phyloP scores from a whole-genome alignment of 2,329 filamentous ascomycete species.

The Colletotrichum kahawae region DNA sequence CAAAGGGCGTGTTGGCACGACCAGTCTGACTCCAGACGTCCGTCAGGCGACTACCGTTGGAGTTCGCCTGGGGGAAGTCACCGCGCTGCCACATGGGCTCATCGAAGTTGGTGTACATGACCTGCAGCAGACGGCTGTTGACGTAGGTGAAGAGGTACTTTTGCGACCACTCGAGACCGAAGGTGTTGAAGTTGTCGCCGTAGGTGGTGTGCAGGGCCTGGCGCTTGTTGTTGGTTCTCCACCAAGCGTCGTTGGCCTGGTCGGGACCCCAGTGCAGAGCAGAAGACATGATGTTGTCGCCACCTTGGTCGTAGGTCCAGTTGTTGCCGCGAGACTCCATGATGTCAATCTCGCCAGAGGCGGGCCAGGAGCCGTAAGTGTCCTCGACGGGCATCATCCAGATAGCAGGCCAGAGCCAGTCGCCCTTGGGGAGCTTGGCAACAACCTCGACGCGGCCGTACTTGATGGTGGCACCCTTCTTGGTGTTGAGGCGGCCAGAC shows the following conservation, averaged over 20 bases:
- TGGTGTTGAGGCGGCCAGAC: slow-evolving; percentile 80
- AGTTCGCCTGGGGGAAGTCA: slow-evolving; percentile 65
- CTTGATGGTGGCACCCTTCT: slow-evolving; percentile 72
- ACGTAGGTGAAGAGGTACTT: slow-evolving; percentile 90
- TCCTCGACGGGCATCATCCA: slow-evolving; percentile 82
- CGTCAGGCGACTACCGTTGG: slow-evolving; percentile 68
- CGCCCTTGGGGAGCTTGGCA: slow-evolving; percentile 76
- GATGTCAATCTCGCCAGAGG: slow-evolving; percentile 85
- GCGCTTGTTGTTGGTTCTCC: slow-evolving; percentile 81
- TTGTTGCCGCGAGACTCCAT: slow-evolving; percentile 84
- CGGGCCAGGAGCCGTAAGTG: slow-evolving; percentile 78
- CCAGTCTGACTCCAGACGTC: slow-evolving; percentile 70
- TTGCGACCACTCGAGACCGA: slow-evolving; percentile 84
- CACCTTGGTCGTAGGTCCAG: slow-evolving; percentile 75
- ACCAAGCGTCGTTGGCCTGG: slow-evolving; percentile 76
- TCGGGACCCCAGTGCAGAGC: slow-evolving; percentile 85
- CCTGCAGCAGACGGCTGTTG: slow-evolving; percentile 79
- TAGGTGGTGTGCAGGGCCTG: slow-evolving; percentile 78
- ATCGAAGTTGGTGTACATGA: slow-evolving; percentile 79
- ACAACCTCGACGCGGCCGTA: slow-evolving; percentile 83
- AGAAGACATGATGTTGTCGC: slow-evolving; percentile 81
- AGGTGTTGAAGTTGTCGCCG: slow-evolving; percentile 72
- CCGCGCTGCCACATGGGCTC: slow-evolving; percentile 72
- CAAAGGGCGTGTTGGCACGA: slow-evolving; percentile 71
- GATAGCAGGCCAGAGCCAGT: slow-evolving; percentile 93